Evolutionary conservation across 2,329 filamentous ascomycete species (phyloP).

Genomic region (Fusarium multiceps): DNA sequence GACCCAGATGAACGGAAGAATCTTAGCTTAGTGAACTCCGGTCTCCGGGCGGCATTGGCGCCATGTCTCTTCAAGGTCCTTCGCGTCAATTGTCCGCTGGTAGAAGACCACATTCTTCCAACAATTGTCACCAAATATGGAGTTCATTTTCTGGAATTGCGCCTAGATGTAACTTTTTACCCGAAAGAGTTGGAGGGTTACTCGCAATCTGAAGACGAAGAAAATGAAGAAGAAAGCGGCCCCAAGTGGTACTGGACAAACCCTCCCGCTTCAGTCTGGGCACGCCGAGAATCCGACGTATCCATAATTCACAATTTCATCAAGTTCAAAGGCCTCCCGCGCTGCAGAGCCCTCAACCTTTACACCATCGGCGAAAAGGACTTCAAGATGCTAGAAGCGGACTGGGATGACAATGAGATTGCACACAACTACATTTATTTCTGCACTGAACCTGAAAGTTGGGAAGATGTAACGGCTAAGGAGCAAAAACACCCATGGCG

Average conservation of each 20-base stretch:
- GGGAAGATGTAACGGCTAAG: background rate
- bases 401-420: slow-evolving; percentile 8
- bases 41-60: background rate
- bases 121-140: background rate
- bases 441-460: background rate
- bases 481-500: background rate
- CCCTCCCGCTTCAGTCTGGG: slow-evolving; percentile 20
- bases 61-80: background rate
- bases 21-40: background rate
- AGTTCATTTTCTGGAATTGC: background rate
- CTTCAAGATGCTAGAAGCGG: background rate
- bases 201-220: background rate
- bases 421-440: background rate
- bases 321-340: background rate
- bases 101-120: background rate
- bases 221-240: background rate
- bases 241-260: background rate
- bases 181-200: background rate
- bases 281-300: background rate
- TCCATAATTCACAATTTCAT: background rate
- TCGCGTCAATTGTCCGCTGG: background rate
- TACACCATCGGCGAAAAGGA: background rate
- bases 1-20: background rate
- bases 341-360: background rate
- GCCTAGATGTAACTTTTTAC: background rate